Percentiles rank a stretch among this genome's conserved stretches.
Conservation (phyloP, 2,329 filamentous ascomycete genomes). For the Juglanconis sp. region DNA sequence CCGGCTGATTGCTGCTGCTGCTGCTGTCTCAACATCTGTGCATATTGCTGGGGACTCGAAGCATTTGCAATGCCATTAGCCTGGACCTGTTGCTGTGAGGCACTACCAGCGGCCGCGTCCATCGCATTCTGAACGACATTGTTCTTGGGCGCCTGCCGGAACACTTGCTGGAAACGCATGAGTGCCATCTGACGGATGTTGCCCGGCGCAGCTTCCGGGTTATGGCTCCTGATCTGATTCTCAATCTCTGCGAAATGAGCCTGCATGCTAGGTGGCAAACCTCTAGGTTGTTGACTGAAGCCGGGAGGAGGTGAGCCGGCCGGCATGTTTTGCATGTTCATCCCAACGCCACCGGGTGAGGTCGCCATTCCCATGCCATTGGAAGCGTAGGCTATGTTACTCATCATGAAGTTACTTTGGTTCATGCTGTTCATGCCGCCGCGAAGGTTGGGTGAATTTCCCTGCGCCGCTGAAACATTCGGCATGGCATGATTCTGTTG, state of each 20-base stretch:
- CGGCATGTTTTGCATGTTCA: constrained; percentile 45
- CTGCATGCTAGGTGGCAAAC: constrained; percentile 45
- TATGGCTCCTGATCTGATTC: constrained; percentile 47
- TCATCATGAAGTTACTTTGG: constrained; percentile 52
- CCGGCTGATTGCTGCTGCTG: constrained; percentile 43
- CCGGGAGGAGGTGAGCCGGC: constrained; percentile 39
- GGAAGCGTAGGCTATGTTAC: constrained; percentile 45
- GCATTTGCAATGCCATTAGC: constrained; percentile 47
- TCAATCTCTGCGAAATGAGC: constrained; percentile 52
- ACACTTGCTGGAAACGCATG: constrained; percentile 36
- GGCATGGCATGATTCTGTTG: constrained; percentile 34
- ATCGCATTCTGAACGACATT: constrained; percentile 45
- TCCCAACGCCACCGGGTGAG: constrained; percentile 37
- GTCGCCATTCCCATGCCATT: constrained; percentile 43
- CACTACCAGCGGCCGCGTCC: constrained; percentile 51
- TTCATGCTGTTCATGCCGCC: constrained; percentile 37
- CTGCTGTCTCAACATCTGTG: constrained; percentile 55
- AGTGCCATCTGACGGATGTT: constrained; percentile 49
- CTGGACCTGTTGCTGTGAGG: constrained; percentile 45
- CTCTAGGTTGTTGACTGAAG: constrained; percentile 27
- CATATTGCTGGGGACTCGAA: constrained; percentile 57
- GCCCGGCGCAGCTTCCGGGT: constrained; percentile 49
- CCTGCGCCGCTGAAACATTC: constrained; percentile 18
- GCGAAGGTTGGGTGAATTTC: constrained; percentile 25
- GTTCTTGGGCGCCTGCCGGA: constrained; percentile 41